Evolutionary conservation across 1,139 yeast species (phyloP), one percentile per base, ranked within the genome.

Genomic region (Eremothecium gossypii): DNA sequence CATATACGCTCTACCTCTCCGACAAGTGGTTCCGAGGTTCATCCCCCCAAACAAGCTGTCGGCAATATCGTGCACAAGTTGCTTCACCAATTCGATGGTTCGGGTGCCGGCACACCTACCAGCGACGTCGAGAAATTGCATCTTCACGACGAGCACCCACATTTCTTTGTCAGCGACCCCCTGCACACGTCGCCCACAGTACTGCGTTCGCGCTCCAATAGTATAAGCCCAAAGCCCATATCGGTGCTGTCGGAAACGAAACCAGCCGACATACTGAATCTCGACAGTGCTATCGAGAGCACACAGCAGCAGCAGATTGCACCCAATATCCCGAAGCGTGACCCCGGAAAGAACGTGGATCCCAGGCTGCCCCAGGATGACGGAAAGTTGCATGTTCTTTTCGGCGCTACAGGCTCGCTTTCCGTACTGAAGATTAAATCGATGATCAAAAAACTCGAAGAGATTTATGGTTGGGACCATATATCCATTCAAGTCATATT

Each of bases 371-470:
- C 95, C 1, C 86, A 83, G 58, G 89, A 87, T 60, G 97, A 89
- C 61, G 95, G 95, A 7, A 87, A 84, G 58, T 65, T 84, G 45
- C 97, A 89, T 64, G 77, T 89, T 14, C 68, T 89, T 45, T 69
- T 89, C 45, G 96, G 95, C 2, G 94, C 87, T 1, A 86, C 96
- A 52, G 97, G 96, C 2, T 86, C 95, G 0, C 69, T 84, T 40
- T 81, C 94, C 4, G 81, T 87, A 4, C 71, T 75, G 45, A 85
- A 87, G 63, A 76, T 87, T 40, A 79, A 83, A 51, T 67, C 75
- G 39, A 85, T 87, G 49, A 81, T 86, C 34, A 68, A 72, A 54
- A 86, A 84, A 64, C 69, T 87, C 44, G 83, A 80, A 51, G 93
- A 85, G 48, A 79, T 86, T 29, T 87, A 84, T 59, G 81, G 87